A percentile compares a stretch with the other conserved stretches of the same genome.
These are phyloP conservation scores for Stagonosporopsis chrysanthemi DNA, from an alignment of 2,329 filamentous ascomycete species.

Conservation along the genomic window DNA sequence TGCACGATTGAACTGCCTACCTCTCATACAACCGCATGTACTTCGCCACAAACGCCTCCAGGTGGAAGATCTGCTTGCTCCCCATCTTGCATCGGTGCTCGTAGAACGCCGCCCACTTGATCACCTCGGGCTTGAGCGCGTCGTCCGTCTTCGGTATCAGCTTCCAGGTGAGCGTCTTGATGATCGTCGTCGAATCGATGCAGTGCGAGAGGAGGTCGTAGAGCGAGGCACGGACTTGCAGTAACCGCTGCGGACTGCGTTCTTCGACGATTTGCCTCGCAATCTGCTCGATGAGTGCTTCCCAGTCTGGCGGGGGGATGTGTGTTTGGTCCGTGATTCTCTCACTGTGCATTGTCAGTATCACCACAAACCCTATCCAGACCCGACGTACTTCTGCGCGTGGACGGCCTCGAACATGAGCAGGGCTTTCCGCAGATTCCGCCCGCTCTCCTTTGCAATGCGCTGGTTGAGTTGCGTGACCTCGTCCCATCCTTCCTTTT, in stretches of 20 bases:
- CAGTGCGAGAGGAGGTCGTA: conserved; percentile 97
- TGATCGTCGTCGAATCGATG: conserved; percentile 91
- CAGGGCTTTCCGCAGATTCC: conserved; percentile 87
- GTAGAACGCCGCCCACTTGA: conserved; percentile 96
- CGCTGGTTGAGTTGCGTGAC: conserved; percentile 78
- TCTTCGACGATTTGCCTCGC: conserved; percentile 94
- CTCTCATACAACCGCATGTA: conserved; percentile 97
- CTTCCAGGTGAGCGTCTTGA: conserved; percentile 95
- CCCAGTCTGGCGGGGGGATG: conserved; percentile 97
- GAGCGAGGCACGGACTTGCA: conserved; percentile 90
- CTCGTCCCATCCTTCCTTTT: conserved; percentile 84
- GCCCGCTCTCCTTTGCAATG: conserved; percentile 88
- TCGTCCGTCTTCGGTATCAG: conserved; percentile 88
- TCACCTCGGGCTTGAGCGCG: conserved; percentile 85
- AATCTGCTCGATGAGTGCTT: conserved; percentile 85
- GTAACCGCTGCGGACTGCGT: conserved; percentile 85
- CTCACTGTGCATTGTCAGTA: conserved; percentile 67
- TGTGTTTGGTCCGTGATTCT: conserved; percentile 85
- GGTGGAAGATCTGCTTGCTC: conserved; percentile 94
- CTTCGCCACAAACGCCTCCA: conserved; percentile 98
- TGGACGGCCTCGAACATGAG: conserved; percentile 98
- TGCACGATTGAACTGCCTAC: conserved; percentile 57
- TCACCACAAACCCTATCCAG: background rate
- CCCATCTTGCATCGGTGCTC: conserved; percentile 93
- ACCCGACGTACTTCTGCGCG: conserved; percentile 81